phyloP scores from a whole-genome alignment of 108 stramenopile species.

The Pelagomonas calceolata region DNA sequence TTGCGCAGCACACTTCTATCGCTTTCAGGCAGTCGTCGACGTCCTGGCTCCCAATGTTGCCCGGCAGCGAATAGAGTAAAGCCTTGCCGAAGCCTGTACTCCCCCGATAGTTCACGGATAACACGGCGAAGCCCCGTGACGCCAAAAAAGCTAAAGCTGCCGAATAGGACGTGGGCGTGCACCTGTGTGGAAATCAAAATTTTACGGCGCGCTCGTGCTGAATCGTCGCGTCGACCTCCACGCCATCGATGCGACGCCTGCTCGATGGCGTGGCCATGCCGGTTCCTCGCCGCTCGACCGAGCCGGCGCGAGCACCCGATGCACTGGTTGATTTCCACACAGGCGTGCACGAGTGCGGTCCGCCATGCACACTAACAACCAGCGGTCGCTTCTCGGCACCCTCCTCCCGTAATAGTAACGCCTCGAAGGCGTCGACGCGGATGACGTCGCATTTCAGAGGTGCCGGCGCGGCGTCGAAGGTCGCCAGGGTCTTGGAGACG shows the following conservation, averaged over 20 bases:
- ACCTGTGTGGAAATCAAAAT: too few species aligned
- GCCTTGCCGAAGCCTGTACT: slow-evolving; percentile 65
- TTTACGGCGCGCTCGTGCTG: too few species aligned
- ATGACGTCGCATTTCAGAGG: background rate
- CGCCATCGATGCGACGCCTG: too few species aligned
- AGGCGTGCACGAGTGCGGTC: slow-evolving; percentile 15
- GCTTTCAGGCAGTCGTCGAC: slow-evolving; percentile 57
- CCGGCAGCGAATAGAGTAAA: slow-evolving; percentile 51
- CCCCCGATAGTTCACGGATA: slow-evolving; percentile 74
- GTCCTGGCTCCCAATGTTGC: slow-evolving; percentile 51
- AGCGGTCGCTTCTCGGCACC: slow-evolving; percentile 6
- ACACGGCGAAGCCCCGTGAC: slow-evolving; percentile 47
- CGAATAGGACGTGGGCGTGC: slow-evolving; percentile 1
- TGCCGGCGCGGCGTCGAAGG: background rate
- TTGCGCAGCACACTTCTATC: slow-evolving; percentile 33
- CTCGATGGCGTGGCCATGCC: too few species aligned
- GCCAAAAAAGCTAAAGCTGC: slow-evolving; percentile 30
- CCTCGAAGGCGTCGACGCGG: background rate
- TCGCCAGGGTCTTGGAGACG: too few species aligned
- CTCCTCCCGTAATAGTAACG: background rate
- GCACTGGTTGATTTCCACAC: background rate
- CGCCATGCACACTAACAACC: slow-evolving; percentile 17
- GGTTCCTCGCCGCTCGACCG: too few species aligned
- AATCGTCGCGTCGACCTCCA: too few species aligned
- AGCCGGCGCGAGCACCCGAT: too few species aligned